Evolutionary conservation across 2,329 filamentous ascomycete species (phyloP).

Genomic region (Diaporthe humulicola): DNA sequence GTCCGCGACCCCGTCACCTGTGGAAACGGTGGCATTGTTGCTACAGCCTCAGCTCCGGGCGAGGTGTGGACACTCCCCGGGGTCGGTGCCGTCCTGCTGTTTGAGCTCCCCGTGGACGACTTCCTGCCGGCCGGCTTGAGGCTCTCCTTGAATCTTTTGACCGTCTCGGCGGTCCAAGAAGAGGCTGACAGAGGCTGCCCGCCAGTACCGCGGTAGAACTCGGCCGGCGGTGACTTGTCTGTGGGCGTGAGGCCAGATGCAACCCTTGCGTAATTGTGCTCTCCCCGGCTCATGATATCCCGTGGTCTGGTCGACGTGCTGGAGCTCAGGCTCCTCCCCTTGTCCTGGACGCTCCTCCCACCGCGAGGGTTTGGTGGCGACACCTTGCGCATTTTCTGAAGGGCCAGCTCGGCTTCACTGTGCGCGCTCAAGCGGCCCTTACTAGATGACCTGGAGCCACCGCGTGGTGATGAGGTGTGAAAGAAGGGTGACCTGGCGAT

Average conservation of each 20-base stretch:
- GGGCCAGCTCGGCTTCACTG: slow-evolving; percentile 57
- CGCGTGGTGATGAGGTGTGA: slow-evolving; percentile 38
- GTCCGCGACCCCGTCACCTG: slow-evolving; percentile 45
- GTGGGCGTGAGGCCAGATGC: slow-evolving; percentile 29
- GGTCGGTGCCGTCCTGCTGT: slow-evolving; percentile 21
- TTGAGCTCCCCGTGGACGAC: slow-evolving; percentile 32
- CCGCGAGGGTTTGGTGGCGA: slow-evolving; percentile 51
- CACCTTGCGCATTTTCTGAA: slow-evolving; percentile 57
- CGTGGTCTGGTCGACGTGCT: slow-evolving; percentile 45
- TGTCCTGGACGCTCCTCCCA: slow-evolving; percentile 47
- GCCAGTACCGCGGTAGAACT: slow-evolving; percentile 47
- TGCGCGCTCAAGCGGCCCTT: slow-evolving; percentile 49
- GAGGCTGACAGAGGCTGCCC: slow-evolving; percentile 49
- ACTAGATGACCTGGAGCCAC: slow-evolving; percentile 45
- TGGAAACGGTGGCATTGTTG: slow-evolving; percentile 30
- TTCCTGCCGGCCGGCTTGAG: slow-evolving; percentile 35
- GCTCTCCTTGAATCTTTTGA: slow-evolving; percentile 48
- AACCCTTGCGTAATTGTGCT: slow-evolving; percentile 28
- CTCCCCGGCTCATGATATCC: slow-evolving; percentile 37
- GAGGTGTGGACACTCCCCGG: slow-evolving; percentile 33
- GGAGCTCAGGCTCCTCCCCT: slow-evolving; percentile 41
- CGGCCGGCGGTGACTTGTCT: slow-evolving; percentile 37
- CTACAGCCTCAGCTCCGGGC: slow-evolving; percentile 13
- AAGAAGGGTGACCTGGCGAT: slow-evolving; percentile 53
- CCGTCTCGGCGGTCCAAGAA: slow-evolving; percentile 49